Conservation (phyloP, 345 rosid genomes). For the Rhodomyrtus tomentosa region DNA sequence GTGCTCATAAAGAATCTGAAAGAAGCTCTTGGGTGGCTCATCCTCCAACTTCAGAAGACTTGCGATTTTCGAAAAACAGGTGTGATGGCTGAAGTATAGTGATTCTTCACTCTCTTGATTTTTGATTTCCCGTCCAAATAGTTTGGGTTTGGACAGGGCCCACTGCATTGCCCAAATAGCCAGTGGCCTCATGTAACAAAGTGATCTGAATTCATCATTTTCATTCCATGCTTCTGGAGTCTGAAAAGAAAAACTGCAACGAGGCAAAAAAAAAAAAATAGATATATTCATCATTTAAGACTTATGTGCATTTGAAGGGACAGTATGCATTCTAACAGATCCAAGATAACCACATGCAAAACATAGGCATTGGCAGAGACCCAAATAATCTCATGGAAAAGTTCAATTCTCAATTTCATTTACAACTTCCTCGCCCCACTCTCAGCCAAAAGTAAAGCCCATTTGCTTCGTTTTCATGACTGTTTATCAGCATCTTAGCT, state of each 20-base stretch:
- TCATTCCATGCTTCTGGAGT: constrained; percentile 89
- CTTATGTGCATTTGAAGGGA: background rate
- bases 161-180: constrained; percentile 98
- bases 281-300: background rate
- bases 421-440: background rate
- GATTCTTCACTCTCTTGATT: constrained; percentile 18
- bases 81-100: constrained; percentile 19
- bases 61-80: constrained; percentile 53
- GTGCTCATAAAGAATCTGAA: constrained; percentile 53
- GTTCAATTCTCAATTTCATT: background rate
- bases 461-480: background rate
- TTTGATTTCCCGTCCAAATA: constrained; percentile 10
- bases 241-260: constrained; percentile 67
- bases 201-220: constrained; percentile 45
- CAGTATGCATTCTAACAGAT: background rate
- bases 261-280: background rate
- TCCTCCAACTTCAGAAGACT: constrained; percentile 47
- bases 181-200: constrained; percentile 77
- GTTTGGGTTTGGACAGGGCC: constrained; percentile 52
- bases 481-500: background rate
- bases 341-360: background rate
- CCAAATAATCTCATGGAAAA: background rate
- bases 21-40: constrained; percentile 20
- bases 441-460: background rate
- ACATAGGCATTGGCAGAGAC: background rate